Conservation (phyloP, 768 basidiomycete species). For the Pisolithus sp. region DNA sequence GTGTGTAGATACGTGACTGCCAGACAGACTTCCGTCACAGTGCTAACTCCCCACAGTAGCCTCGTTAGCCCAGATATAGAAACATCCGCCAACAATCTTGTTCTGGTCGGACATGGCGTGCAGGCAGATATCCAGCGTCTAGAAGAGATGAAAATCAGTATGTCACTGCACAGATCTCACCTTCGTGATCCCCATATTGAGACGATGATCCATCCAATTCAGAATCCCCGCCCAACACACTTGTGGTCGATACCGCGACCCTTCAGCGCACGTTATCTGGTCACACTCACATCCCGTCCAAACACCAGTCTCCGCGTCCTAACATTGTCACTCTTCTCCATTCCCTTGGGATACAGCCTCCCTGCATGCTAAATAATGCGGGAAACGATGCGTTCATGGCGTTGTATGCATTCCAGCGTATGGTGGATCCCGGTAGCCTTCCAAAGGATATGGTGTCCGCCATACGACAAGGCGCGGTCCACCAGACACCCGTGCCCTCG, state of each 20-base stretch:
- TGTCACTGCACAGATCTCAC: slow-evolving; percentile 18
- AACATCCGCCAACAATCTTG: slow-evolving; percentile 58
- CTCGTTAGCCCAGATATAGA: slow-evolving; percentile 75
- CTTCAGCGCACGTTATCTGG: slow-evolving; percentile 56
- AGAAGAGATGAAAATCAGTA: slow-evolving; percentile 79
- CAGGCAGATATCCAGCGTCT: slow-evolving; percentile 52
- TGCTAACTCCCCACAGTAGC: slow-evolving; percentile 39
- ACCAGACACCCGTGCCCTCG: slow-evolving; percentile 1
- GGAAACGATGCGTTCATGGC: slow-evolving; percentile 74
- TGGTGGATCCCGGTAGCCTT: slow-evolving; percentile 47
- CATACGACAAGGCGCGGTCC: slow-evolving; percentile 16
- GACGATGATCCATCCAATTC: slow-evolving; percentile 1
- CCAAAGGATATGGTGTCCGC: slow-evolving; percentile 21
- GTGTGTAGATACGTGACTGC: slow-evolving; percentile 5
- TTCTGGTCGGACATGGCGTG: slow-evolving; percentile 62
- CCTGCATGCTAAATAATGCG: slow-evolving; percentile 57
- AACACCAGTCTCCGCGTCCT: slow-evolving; percentile 56
- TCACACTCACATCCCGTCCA: slow-evolving; percentile 47
- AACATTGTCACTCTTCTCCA: slow-evolving; percentile 58
- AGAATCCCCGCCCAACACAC: slow-evolving; percentile 72
- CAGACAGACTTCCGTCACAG: neutral
- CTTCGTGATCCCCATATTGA: neutral
- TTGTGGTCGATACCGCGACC: slow-evolving; percentile 57
- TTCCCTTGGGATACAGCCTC: slow-evolving; percentile 39
- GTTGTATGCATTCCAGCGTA: slow-evolving; percentile 61